Base-by-base conservation (phyloP, 257 asterid species). In the Orobanche coerulescens region DNA sequence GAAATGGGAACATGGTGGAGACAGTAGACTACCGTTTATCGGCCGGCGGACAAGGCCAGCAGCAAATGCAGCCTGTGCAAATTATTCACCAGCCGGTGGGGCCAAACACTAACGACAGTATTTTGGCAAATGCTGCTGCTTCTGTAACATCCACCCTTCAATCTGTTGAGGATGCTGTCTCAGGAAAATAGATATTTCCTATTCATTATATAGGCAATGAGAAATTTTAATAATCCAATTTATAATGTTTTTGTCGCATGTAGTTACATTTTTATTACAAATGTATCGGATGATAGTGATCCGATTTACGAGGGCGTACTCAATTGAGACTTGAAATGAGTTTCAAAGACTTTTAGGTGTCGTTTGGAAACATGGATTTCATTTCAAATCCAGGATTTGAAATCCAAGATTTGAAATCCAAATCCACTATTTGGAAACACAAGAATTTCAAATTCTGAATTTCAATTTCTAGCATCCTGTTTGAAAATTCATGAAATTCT, bases 101-200 rank as follows among this genome's bases (percentile, higher is more conserved):
- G 4, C 33, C 80, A 3, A 71, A 76, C 63, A 74, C 87, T 7
- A 74, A 88, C 58, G 87, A 84, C 8, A 73, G 79, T 14, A 73
- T 80, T 22, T 66, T 85, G 66, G 39, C 88, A 5, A 78, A 80
- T 46, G 93, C 89, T 16, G 87, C 95, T 10, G 88, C 86, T 1
- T 71, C 93, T 1, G 78, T 88, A 18, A 81, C 70, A 1, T 58
- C 90, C 64, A 79, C 93, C 53, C 78, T 81, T n/a, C 77, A 85
- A 46, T 78, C 93, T n/a, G 86, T 94, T 55, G 79, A 83, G 70
- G 78, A 79, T 19, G 81, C 76, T 12, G 57, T 83, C 34, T 62
- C 84, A 10, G 54, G 66, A 34, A 76, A 84, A 43, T 79, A 75
- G 58, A n/a, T n/a, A n/a, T n/a, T n/a, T n/a, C n/a, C n/a, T n/a